Percentiles rank a stretch among this genome's conserved stretches.
phyloP scores from a whole-genome alignment of 2,329 filamentous ascomycete genomes.

The Penicillium sp. region DNA sequence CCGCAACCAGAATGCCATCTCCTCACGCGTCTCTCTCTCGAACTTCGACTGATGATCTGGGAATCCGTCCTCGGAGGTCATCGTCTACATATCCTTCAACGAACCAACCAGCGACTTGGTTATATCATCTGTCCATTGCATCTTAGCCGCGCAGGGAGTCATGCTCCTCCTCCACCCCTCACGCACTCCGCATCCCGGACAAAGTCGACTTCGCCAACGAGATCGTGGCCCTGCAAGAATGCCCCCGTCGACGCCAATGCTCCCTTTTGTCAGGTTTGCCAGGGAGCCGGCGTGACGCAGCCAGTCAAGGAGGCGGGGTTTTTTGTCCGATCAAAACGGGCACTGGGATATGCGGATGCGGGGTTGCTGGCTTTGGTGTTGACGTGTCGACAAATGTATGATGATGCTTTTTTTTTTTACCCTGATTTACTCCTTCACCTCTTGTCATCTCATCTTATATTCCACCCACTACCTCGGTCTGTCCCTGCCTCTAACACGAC shows the following conservation, averaged over 20 bases:
- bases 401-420: background rate
- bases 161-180: background rate
- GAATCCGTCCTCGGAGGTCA: constrained; percentile 26
- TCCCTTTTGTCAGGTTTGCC: constrained; percentile 30
- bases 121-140: constrained; percentile 27
- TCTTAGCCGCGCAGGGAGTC: background rate
- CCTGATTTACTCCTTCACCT: background rate
- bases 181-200: constrained; percentile 1
- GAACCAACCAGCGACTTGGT: constrained; percentile 25
- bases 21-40: constrained; percentile 29
- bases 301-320: constrained; percentile 20
- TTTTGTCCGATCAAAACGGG: background rate
- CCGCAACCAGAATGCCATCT: constrained; percentile 25
- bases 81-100: constrained; percentile 34
- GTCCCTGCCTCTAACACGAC: no score
- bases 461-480: no score
- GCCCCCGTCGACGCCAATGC: no score
- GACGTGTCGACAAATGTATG: constrained; percentile 35
- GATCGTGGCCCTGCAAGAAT: no score
- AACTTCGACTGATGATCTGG: constrained; percentile 36
- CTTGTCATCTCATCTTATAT: background rate
- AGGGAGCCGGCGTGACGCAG: constrained; percentile 24
- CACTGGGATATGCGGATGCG: background rate
- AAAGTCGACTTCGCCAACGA: background rate
- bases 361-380: constrained; percentile 26